These are phyloP conservation scores for Sugiyamaella chiloensis DNA, from an alignment of 805 yeast genomes.

Conservation along the genomic window DNA sequence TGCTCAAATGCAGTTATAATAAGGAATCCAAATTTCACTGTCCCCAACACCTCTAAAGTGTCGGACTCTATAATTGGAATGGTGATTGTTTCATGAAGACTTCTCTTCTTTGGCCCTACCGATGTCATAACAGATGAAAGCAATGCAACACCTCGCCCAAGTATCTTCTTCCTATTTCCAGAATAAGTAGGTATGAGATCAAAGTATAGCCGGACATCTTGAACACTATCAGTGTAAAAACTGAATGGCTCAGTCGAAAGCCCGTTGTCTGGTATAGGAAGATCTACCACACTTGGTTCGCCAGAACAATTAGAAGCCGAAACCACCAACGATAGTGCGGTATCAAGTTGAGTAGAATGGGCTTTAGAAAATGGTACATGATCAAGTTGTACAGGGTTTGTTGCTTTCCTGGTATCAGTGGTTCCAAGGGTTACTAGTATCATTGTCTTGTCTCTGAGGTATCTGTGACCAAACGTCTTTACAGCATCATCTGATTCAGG, in stretches of 20 bases:
- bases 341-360: slow-evolving; percentile 80
- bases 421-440: slow-evolving; percentile 84
- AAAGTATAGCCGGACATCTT: slow-evolving; percentile 56
- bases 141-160: slow-evolving; percentile 84
- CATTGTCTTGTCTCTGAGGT: slow-evolving; percentile 56
- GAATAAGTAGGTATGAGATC: slow-evolving; percentile 86
- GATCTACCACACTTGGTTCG: slow-evolving; percentile 64
- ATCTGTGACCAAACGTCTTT: slow-evolving; percentile 83
- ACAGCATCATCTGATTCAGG: slow-evolving; percentile 46
- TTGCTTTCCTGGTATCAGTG: slow-evolving; percentile 63
- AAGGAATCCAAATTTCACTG: slow-evolving; percentile 69
- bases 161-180: slow-evolving; percentile 39
- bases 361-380: slow-evolving; percentile 72
- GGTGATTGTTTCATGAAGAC: slow-evolving; percentile 62
- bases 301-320: slow-evolving; percentile 40
- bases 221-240: slow-evolving; percentile 52
- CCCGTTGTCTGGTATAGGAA: slow-evolving; percentile 80
- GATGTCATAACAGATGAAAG: slow-evolving; percentile 58
- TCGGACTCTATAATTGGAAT: slow-evolving; percentile 73
- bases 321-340: slow-evolving; percentile 75
- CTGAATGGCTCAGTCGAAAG: slow-evolving; percentile 59
- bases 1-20: slow-evolving; percentile 71
- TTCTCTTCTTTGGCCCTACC: slow-evolving; percentile 65
- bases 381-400: slow-evolving; percentile 63
- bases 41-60: slow-evolving; percentile 73